Conservation (phyloP, 306 rosid genomes). For the Vicia faba region DNA sequence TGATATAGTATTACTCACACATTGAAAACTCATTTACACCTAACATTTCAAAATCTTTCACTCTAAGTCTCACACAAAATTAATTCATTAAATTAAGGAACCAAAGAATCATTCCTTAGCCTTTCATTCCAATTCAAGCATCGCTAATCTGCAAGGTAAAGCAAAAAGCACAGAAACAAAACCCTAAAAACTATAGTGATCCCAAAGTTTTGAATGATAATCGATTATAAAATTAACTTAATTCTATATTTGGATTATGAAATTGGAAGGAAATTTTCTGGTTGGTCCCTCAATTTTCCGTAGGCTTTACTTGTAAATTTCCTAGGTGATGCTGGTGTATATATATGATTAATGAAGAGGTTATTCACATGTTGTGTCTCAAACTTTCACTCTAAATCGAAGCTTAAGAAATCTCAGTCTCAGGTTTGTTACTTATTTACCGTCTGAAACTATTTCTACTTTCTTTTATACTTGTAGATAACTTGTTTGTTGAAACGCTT, state of each 20-base stretch:
- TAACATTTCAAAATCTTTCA: slow-evolving; percentile 47
- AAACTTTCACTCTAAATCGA: slow-evolving; percentile 40
- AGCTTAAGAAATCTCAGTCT: slow-evolving; percentile 45
- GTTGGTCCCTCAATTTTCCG: slow-evolving; percentile 48
- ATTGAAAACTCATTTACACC: slow-evolving; percentile 43
- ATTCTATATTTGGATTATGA: slow-evolving; percentile 36
- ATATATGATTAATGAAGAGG: slow-evolving; percentile 60
- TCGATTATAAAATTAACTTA: slow-evolving; percentile 18
- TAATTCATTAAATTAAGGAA: slow-evolving; percentile 32
- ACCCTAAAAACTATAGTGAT: background rate
- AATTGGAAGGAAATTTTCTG: slow-evolving; percentile 37
- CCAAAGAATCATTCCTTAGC: slow-evolving; percentile 37
- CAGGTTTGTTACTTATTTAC: slow-evolving; percentile 46
- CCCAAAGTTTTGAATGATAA: background rate
- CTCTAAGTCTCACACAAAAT: slow-evolving; percentile 46
- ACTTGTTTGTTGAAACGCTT: slow-evolving; percentile 17
- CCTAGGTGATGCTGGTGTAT: slow-evolving; percentile 34
- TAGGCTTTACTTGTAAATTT: slow-evolving; percentile 70
- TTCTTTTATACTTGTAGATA: background rate
- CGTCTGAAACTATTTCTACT: background rate
- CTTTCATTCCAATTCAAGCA: slow-evolving; percentile 91
- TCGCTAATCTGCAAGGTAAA: slow-evolving; percentile 65
- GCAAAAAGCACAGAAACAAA: slow-evolving; percentile 47
- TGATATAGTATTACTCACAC: background rate
- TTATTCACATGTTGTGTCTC: slow-evolving; percentile 54